Evolutionary conservation across 306 rosid species (phyloP).

Genomic region (Crotalaria pallida): DNA sequence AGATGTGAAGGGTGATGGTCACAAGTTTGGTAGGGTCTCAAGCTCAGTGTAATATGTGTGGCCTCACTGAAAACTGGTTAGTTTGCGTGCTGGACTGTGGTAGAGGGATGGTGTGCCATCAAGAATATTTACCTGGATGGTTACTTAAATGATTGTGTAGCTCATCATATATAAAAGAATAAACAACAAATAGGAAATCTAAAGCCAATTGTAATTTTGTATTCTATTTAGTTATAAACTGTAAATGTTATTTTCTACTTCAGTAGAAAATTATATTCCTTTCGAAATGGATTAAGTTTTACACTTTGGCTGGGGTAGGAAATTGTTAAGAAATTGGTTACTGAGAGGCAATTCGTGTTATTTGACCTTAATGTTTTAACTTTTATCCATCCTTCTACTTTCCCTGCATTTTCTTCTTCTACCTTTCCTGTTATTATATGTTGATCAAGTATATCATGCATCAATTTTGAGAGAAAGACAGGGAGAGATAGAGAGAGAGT

Average conservation of each 20-base stretch:
- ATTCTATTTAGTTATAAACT: too few relatives aligned
- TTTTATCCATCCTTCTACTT: too few relatives aligned
- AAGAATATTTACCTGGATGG: background rate
- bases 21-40: slow-evolving; percentile 6
- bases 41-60: background rate
- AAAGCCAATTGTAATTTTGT: too few relatives aligned
- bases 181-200: too few relatives aligned
- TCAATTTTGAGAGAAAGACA: background rate
- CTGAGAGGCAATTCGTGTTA: too few relatives aligned
- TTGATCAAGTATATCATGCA: background rate
- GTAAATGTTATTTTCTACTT: too few relatives aligned
- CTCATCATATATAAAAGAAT: slow-evolving; percentile 4
- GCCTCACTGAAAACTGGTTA: background rate
- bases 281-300: too few relatives aligned
- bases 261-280: too few relatives aligned
- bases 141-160: background rate
- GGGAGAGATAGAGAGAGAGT: background rate
- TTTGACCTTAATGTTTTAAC: too few relatives aligned
- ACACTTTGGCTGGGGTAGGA: too few relatives aligned
- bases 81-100: slow-evolving; percentile 10
- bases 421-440: background rate
- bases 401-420: too few relatives aligned
- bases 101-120: background rate
- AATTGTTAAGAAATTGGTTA: too few relatives aligned
- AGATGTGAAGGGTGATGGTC: slow-evolving; percentile 10